Base-by-base conservation (phyloP, 495 filamentous ascomycete species). In the Aspergillus baeticus region DNA sequence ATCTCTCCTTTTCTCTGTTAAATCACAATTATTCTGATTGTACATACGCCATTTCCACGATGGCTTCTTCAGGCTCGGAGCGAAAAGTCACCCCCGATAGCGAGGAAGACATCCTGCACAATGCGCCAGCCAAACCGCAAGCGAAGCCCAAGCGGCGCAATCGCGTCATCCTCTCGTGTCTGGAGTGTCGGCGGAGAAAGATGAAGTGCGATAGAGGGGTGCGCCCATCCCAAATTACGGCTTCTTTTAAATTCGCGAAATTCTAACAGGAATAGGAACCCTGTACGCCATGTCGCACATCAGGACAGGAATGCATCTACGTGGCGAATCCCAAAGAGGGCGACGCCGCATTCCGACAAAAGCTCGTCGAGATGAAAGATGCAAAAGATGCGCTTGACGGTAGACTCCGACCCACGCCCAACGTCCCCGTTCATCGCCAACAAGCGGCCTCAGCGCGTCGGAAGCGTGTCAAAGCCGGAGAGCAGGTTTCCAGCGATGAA, bases 151-250 rank as follows among this genome's bases (percentile, higher is more conserved):
- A 37, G 34, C 58, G 58, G 13, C 58, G 58, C 15, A 60, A 60
- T 38, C 51, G 87, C 54, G 77, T 84, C 75, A 89, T 90, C 53
- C 84, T 80, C 31, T 84, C 80, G 2, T 89, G 86, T 68, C 70
- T 89, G 31, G 85, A 89, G 70, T 90, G 87, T 60, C 80, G 87
- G 17, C 79, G 84, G 31, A 77, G 87, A 22, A 89, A 90, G 73
- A 75, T 88, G 48, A 87, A 87, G 65, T 90, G 87, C 72, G 82
- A 85, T 69, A 87, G 87, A 71, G 69, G 53, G 47, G 48, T 60
- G 43, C 22, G 22, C 53, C 11, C 23, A 54, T 15, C 6, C 47
- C 11, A 31, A 5, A 23, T 41, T 39, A 34, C 7, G 29, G 29
- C n/a, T 29, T 29, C 26, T 29, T 29, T 3, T 3, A 29, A 4